Conservation (phyloP, 202 grass and related monocot genomes). For the Brachypodium distachyon region DNA sequence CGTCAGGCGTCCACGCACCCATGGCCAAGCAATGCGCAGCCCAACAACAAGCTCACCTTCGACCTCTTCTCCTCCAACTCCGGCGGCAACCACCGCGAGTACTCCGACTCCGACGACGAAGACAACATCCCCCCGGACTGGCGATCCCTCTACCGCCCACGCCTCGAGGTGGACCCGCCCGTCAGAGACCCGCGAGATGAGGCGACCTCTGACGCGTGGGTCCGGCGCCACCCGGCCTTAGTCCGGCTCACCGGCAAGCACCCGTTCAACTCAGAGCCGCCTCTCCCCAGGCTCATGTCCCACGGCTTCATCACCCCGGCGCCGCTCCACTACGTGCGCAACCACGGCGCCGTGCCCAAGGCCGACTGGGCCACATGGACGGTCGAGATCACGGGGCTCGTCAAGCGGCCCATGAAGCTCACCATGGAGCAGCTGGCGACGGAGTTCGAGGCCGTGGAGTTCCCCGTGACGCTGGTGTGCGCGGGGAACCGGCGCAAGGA, state of each 20-base stretch:
- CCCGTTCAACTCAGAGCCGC: slow-evolving; percentile 69
- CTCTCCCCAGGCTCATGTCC: slow-evolving; percentile 33
- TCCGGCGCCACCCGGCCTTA: slow-evolving; percentile 47
- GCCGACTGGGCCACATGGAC: slow-evolving; percentile 63
- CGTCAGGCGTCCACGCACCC: slow-evolving; percentile 25
- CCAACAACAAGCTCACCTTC: slow-evolving; percentile 12
- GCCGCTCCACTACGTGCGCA: slow-evolving; percentile 75
- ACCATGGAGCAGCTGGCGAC: slow-evolving; percentile 57
- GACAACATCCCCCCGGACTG: slow-evolving; percentile 18
- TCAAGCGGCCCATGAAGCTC: slow-evolving; percentile 34
- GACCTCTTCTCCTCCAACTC: slow-evolving; percentile 24
- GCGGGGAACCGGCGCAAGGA: slow-evolving; percentile 73
- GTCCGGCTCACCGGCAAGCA: slow-evolving; percentile 73
- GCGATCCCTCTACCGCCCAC: slow-evolving; percentile 5
- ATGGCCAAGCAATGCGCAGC: slow-evolving; percentile 30
- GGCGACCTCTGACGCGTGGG: slow-evolving; percentile 62
- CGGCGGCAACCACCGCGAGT: background rate
- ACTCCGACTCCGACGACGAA: slow-evolving; percentile 19
- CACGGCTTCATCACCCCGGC: slow-evolving; percentile 51
- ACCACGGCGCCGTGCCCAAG: slow-evolving; percentile 57
- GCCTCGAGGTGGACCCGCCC: slow-evolving; percentile 23
- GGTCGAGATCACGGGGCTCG: slow-evolving; percentile 53
- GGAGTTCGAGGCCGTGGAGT: slow-evolving; percentile 31
- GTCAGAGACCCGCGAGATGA: slow-evolving; percentile 43
- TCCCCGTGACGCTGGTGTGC: slow-evolving; percentile 66